phyloP scores from a whole-genome alignment of 345 rosid genomes.

The Kernera saxatilis region DNA sequence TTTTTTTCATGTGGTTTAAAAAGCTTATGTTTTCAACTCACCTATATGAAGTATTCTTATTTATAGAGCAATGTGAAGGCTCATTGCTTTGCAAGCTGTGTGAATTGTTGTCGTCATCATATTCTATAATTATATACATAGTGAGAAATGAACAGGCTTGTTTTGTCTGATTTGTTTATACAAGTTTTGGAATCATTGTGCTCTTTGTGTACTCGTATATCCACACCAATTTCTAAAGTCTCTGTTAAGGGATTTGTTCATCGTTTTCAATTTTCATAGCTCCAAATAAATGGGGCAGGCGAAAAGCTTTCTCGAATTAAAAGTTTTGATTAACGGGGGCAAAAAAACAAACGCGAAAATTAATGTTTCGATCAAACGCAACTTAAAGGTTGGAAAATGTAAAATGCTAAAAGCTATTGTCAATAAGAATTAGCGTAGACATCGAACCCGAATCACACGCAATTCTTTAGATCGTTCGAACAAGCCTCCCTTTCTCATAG shows the following conservation, averaged over 20 bases:
- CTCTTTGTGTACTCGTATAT: neutral
- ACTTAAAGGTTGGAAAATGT: no score
- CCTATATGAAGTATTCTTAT: neutral
- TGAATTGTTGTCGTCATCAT: slow-evolving; percentile 17
- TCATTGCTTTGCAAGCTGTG: slow-evolving; percentile 19
- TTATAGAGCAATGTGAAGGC: slow-evolving; percentile 26
- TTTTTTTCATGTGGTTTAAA: slow-evolving; percentile 4
- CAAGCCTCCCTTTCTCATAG: no score
- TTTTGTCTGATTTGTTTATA: slow-evolving; percentile 11
- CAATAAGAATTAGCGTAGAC: no score
- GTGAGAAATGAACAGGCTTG: slow-evolving; percentile 16
- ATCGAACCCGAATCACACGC: no score
- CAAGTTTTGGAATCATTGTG: slow-evolving; percentile 2
- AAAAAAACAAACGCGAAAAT: no score
- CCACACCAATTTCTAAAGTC: neutral
- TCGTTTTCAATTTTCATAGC: neutral
- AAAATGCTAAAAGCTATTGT: no score
- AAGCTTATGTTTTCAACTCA: slow-evolving; percentile 14
- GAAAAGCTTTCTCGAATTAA: no score
- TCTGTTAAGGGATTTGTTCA: neutral
- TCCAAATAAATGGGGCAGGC: neutral
- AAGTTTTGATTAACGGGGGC: neutral
- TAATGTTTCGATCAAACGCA: no score
- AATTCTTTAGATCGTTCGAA: no score
- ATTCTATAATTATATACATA: neutral